Base-by-base conservation (phyloP, 768 basidiomycete genomes). In the Rhodocollybia butyracea region DNA sequence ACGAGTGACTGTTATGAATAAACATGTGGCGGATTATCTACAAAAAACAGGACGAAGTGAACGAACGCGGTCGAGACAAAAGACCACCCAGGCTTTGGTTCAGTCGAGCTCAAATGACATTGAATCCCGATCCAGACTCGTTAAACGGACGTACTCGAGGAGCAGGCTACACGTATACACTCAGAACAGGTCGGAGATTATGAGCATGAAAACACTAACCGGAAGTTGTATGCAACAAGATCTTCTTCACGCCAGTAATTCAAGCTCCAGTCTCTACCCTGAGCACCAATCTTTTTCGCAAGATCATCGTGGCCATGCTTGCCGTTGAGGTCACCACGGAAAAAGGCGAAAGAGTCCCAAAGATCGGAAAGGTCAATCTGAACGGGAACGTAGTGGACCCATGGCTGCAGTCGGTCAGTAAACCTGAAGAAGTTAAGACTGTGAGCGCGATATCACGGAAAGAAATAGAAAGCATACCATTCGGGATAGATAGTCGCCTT, bases 381-480 rank as follows among this genome's bases (percentile, higher is more conserved):
- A 3, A 89, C 73, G 2, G 88, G 88, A 1, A 90, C 76, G 63
- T 89, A 91, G 66, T 89, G 88, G 10, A 88, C 73, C 86, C 87
- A 89, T 0, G 87, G 84, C 29, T 72, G 76, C 40, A 84, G 71
- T 10, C 83, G 77, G 55, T 84, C 80, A 13, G 68, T 71, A 57
- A 71, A 85, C 83, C 82, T 83, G 58, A 11, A 10, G 59, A 19
- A n/a, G n/a, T n/a, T n/a, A 38, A 24, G 5, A 46, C 26, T 29
- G 40, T 36, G 17, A 26, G 43, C 50, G 46, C 13, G 27, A n/a
- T n/a, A n/a, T n/a, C n/a, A n/a, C n/a, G n/a, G n/a, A n/a, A n/a
- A n/a, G n/a, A n/a, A 3, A 27, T n/a, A n/a, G n/a, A n/a, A n/a
- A n/a, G 58, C 70, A 12, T 63, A 84, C 88, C 88, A 89, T 68